Conservation (phyloP, 768 basidiomycete species). For the Lentinula edodes region DNA sequence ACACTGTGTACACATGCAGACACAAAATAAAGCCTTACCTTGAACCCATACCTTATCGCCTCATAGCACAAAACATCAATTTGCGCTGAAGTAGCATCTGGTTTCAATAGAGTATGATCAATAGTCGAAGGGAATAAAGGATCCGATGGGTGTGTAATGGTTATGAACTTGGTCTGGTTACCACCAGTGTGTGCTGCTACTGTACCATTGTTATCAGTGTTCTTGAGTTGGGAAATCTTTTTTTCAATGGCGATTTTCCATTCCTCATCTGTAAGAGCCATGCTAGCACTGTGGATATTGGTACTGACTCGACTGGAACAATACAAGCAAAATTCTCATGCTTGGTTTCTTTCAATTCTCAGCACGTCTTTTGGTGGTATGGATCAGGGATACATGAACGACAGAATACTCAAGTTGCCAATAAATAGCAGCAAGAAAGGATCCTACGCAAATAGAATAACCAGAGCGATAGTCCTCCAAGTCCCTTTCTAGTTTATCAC, state of each 20-base stretch:
- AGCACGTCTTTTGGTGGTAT: no score
- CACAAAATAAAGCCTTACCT: constrained; percentile 21
- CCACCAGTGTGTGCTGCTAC: neutral
- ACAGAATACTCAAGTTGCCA: no score
- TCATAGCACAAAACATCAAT: constrained; percentile 44
- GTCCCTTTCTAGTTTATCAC: no score
- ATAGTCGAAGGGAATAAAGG: constrained; percentile 30
- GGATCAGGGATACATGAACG: no score
- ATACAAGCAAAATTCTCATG: no score
- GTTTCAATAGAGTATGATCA: constrained; percentile 48
- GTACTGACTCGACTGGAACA: no score
- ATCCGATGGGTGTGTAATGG: neutral
- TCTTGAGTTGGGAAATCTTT: constrained; percentile 18
- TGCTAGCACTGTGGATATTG: neutral
- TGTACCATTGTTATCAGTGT: neutral
- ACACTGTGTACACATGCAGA: neutral
- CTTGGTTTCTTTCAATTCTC: no score
- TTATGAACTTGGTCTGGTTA: constrained; percentile 9
- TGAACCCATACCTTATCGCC: constrained; percentile 42
- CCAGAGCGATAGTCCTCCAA: no score
- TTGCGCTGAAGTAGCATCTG: constrained; percentile 39
- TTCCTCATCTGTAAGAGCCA: constrained; percentile 23
- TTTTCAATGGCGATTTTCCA: constrained; percentile 24
- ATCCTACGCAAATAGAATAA: no score
- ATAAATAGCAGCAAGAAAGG: no score